Conservation (phyloP, 2,329 filamentous ascomycete genomes). For the Hysterium pulicare region DNA sequence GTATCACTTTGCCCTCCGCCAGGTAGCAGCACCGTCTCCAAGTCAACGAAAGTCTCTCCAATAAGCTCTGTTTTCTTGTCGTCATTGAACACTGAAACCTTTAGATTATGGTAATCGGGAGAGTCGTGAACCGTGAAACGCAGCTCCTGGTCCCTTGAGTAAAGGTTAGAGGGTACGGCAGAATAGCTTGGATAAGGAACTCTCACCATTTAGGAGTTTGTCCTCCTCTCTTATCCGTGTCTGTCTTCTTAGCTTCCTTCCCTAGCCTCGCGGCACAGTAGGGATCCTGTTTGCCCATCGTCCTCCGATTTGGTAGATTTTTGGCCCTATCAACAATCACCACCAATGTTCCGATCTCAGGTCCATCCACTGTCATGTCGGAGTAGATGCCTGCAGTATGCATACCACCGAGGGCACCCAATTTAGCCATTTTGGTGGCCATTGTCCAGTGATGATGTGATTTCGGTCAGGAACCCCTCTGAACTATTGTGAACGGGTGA, state of each 20-base stretch:
- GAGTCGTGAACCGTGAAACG: constrained; percentile 96
- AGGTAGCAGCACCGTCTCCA: constrained; percentile 74
- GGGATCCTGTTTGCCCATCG: constrained; percentile 97
- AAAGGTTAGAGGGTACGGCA: constrained; percentile 12
- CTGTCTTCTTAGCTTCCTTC: constrained; percentile 97
- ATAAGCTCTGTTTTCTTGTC: constrained; percentile 98
- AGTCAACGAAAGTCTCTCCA: constrained; percentile 85
- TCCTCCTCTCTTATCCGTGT: constrained; percentile 87
- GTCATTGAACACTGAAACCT: constrained; percentile 95
- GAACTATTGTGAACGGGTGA: neutral
- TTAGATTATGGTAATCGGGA: constrained; percentile 91
- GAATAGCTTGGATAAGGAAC: neutral
- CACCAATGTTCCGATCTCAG: constrained; percentile 88
- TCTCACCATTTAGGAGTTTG: constrained; percentile 93
- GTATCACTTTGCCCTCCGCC: constrained; percentile 92
- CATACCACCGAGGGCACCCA: constrained; percentile 49
- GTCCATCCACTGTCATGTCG: constrained; percentile 89
- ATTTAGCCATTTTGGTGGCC: constrained; percentile 32
- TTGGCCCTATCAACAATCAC: constrained; percentile 91
- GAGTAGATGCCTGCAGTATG: constrained; percentile 93
- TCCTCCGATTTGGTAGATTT: constrained; percentile 94
- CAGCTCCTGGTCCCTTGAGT: constrained; percentile 86
- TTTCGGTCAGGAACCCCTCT: neutral
- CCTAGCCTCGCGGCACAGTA: constrained; percentile 92
- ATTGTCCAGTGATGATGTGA: constrained; percentile 18